phyloP scores from a whole-genome alignment of 1,284 basidiomycete species.

The Leccinum holopus region DNA sequence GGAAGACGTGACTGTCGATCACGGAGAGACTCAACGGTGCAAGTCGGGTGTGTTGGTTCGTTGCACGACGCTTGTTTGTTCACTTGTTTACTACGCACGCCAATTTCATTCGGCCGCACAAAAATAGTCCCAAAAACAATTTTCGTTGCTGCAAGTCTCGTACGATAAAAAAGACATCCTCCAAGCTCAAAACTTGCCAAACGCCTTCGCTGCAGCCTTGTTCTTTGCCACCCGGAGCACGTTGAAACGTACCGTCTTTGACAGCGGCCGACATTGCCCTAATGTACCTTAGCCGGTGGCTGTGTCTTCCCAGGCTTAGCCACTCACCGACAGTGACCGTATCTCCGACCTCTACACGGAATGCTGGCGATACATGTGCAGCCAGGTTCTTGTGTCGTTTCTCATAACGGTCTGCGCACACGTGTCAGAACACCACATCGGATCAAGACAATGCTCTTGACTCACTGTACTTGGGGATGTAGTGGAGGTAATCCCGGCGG shows the following conservation, averaged over 20 bases:
- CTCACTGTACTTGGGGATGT: conserved; percentile 97
- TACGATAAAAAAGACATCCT: conserved; percentile 19
- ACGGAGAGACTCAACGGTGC: conserved; percentile 26
- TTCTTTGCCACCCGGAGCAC: conserved; percentile 89
- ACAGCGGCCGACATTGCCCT: conserved; percentile 98
- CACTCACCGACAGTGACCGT: conserved; percentile 90
- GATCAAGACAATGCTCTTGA: conserved; percentile 12
- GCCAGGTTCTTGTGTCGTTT: conserved; percentile 99
- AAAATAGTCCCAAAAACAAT: conserved; percentile 23
- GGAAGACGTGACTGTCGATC: conserved; percentile 35
- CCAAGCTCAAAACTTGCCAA: conserved; percentile 84
- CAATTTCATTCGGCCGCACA: conserved; percentile 32
- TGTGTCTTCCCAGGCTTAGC: background rate
- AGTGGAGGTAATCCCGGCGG: conserved; percentile 98
- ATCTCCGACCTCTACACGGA: conserved; percentile 95
- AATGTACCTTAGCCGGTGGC: conserved; percentile 1
- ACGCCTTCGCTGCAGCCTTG: conserved; percentile 86
- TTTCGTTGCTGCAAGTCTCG: conserved; percentile 24
- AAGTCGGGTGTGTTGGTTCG: conserved; percentile 22
- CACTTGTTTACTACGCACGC: conserved; percentile 31
- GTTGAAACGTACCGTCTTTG: conserved; percentile 99
- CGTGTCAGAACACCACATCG: conserved; percentile 15
- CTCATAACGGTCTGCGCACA: conserved; percentile 80
- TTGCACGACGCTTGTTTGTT: conserved; percentile 32
- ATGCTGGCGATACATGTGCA: conserved; percentile 95